A percentile compares a stretch with the other conserved stretches of the same genome.
These are phyloP conservation scores for Pyrrhoderma noxium DNA, from an alignment of 1,284 basidiomycete genomes.

Conservation along the genomic window DNA sequence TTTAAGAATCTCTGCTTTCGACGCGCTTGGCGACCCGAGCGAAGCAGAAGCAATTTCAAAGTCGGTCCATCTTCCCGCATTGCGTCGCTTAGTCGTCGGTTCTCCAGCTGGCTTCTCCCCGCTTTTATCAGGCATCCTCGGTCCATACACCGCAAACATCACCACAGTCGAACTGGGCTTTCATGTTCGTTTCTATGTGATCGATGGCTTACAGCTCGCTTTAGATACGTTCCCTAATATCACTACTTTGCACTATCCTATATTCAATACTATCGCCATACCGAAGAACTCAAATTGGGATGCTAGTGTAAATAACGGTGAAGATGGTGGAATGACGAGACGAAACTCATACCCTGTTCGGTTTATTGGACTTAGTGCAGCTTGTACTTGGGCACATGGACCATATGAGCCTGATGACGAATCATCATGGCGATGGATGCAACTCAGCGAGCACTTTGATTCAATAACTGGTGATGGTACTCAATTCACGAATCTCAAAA, in stretches of 20 bases:
- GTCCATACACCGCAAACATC: background rate
- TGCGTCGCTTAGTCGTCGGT: conserved; percentile 1
- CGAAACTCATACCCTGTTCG: too few species aligned
- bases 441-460: background rate
- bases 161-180: background rate
- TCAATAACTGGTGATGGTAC: background rate
- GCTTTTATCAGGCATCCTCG: conserved; percentile 7
- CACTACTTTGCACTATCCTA: background rate
- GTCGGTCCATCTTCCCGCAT: conserved; percentile 6
- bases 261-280: conserved; percentile 3
- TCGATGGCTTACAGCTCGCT: background rate
- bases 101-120: conserved; percentile 3
- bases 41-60: background rate
- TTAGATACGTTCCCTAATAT: conserved; percentile 4
- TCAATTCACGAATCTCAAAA: conserved; percentile 2
- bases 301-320: too few species aligned
- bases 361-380: too few species aligned
- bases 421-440: background rate
- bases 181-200: background rate
- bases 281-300: conserved; percentile 5
- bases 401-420: too few species aligned
- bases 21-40: conserved; percentile 2
- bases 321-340: too few species aligned
- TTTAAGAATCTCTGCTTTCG: background rate
- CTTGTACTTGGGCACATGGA: too few species aligned